Conservation (phyloP, 176 grass and related monocot genomes). For the Eremochloa ophiuroides region DNA sequence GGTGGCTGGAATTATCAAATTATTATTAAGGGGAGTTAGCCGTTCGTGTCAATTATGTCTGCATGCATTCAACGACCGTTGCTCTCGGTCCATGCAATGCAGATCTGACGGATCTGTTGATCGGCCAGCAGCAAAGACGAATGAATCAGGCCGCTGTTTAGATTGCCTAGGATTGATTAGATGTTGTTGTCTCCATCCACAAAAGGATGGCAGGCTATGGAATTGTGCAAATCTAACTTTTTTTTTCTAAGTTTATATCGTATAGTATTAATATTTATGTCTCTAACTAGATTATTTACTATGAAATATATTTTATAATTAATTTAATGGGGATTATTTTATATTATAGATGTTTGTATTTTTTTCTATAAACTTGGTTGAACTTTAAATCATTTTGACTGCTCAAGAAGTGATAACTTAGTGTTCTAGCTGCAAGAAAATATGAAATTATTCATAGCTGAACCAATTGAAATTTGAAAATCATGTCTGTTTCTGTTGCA, state of each 20-base stretch:
- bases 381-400: no score
- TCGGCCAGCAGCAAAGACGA: neutral
- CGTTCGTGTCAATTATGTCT: conserved; percentile 18
- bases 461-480: no score
- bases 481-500: no score
- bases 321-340: no score
- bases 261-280: no score
- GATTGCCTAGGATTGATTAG: neutral
- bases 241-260: neutral
- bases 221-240: neutral
- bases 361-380: no score
- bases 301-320: no score
- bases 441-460: no score
- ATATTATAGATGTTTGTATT: no score
- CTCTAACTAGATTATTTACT: no score
- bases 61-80: conserved; percentile 5
- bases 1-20: neutral
- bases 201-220: neutral
- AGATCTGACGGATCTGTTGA: neutral
- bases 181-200: neutral
- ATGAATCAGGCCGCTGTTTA: neutral
- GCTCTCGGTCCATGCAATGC: neutral
- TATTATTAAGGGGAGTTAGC: neutral
- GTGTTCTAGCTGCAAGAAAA: no score
- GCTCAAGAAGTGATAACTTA: no score